Base-by-base conservation (phyloP, 805 yeast species). In the Spathaspora hagerdaliae region DNA sequence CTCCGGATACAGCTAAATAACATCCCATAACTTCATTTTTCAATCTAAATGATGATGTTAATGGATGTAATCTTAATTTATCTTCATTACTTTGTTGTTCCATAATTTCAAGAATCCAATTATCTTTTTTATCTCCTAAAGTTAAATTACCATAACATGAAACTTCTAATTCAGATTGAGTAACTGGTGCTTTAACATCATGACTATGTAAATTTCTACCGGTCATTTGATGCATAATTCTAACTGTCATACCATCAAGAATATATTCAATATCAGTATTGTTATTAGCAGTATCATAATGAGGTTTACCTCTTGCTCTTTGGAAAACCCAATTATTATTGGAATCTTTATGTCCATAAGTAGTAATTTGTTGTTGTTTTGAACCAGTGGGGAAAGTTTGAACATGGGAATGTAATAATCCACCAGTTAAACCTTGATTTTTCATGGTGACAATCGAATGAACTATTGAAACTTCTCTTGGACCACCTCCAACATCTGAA, bases 1-100 rank as follows among this genome's bases (percentile, higher is more conserved):
- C 69, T 38, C 97, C 97, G 9, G 94, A 77, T 11, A 92, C 87
- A 53, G 91, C 87, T 59, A 94, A 71, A 64, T 90, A 91, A 64
- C 97, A 95, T 36, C 86, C 85, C 57, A 89, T 63, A 8, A 63
- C 79, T 52, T 73, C 74, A 64, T 83, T 84, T 57, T 74, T 80
- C 54, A 94, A 71, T 65, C 97, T 79, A 68, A 94, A 81, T 19
- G 89, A 82, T 1, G 96, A 77, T 33, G 97, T 81, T 51, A 91
- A 76, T 13, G 97, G 94, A 66, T 87, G 96, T 44, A 89, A 59
- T 44, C 70, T 64, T 7, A 65, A 36, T 41, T 66, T 60, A 58
- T 85, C 83, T 58, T 81, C 87, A 31, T 78, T 79, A 36, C 69
- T 56, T 26, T 43, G 41, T 59, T 82, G 87, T 47, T 82, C 81